Percentiles rank a stretch among this genome's conserved stretches.
phyloP scores from a whole-genome alignment of 148 eudicot species.

The Chenopodium suecicum region DNA sequence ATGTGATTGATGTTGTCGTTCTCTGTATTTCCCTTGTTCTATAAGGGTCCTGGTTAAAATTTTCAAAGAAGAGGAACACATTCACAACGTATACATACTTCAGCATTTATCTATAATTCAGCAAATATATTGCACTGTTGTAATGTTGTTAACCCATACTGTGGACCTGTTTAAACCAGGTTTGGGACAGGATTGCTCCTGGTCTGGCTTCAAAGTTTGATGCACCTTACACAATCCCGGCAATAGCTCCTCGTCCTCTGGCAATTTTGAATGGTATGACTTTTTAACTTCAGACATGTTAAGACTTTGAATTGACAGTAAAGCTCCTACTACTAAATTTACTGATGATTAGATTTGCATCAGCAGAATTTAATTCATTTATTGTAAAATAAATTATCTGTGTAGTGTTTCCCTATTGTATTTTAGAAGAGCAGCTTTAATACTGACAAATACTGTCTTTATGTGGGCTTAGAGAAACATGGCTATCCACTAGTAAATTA shows the following conservation, averaged over 20 bases:
- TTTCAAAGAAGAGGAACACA: background rate
- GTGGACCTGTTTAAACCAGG: conserved; percentile 42
- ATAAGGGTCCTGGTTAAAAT: background rate
- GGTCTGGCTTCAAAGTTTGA: conserved; percentile 86
- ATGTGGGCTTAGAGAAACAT: background rate
- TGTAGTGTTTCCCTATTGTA: background rate
- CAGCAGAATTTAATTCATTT: background rate
- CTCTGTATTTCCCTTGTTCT: background rate
- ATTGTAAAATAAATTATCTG: background rate
- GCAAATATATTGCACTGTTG: background rate
- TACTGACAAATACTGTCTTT: background rate
- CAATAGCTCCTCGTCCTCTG: conserved; percentile 84
- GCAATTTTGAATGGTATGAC: conserved; percentile 74
- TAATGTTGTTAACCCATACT: background rate
- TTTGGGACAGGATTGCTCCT: conserved; percentile 92
- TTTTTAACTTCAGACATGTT: background rate
- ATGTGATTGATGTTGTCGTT: background rate
- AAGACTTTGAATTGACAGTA: background rate
- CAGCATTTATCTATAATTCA: background rate
- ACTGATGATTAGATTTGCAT: background rate
- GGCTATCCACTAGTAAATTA: background rate
- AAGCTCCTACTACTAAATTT: background rate
- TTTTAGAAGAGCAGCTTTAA: background rate
- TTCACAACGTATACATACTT: no score
- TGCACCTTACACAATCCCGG: conserved; percentile 73